Base-by-base conservation (phyloP, 306 rosid species). In the Lablab purpureus region DNA sequence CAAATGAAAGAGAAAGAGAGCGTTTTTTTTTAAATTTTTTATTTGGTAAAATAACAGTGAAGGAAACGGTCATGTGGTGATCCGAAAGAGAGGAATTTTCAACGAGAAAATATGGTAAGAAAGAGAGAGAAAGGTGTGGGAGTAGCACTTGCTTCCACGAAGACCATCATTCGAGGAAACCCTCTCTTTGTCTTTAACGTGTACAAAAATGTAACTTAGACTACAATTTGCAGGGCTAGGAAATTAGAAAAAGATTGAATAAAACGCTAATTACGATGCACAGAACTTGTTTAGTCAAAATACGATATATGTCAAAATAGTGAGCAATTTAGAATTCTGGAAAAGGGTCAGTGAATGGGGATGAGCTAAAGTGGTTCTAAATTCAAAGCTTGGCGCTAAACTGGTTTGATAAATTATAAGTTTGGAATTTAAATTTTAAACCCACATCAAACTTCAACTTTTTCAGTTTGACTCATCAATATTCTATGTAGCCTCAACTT, bases 41-140 rank as follows among this genome's bases (percentile, higher is more conserved):
- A 85, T 56, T 64, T 30, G 54, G 85, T 84, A 72, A 83, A 82
- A 45, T 65, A 34, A 80, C 47, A 46, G 80, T 74, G 79, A 50
- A 67, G 81, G 94, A 90, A 92, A 84, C 50, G 91, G 98, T 89
- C 89, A 46, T 84, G 87, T 84, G 92, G 95, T 85, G 95, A 91
- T 88, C 88, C 94, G 89, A 87, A 84, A 80, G 76, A 72, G 19
- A 60, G 75, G 82, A 66, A 55, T 17, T 28, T 54, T 72, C 55
- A 74, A 76, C 21, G 71, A 30, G 63, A 63, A 49, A 80, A 84
- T 25, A 73, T 60, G 73, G 74, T 7, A 30, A 19, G 59, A 17
- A 84, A 83, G 82, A 65, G 32, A 10, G 28, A 22, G 62, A 55
- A 58, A 22, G 11, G 81, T 8, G 6, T 34, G 2, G 40, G 40